A percentile compares a stretch with the other conserved stretches of the same genome.
Evolutionary conservation across 1,284 basidiomycete species (phyloP).

Genomic region (Moniliella sp.): DNA sequence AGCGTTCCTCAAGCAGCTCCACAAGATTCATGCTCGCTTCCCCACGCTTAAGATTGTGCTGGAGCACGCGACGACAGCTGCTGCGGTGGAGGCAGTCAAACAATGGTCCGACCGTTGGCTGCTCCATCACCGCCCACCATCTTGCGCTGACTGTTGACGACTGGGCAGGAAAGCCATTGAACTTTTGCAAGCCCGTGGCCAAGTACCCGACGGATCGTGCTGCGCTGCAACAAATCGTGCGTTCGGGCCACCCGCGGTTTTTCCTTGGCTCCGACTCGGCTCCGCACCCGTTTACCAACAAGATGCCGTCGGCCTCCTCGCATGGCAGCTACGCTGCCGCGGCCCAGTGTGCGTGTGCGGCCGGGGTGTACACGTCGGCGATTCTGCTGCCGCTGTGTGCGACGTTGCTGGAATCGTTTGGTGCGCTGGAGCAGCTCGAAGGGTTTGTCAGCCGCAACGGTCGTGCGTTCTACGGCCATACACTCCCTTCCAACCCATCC

Average conservation of each 20-base stretch:
- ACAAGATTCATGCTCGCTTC: slow-evolving; percentile 59
- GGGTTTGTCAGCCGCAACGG: slow-evolving; percentile 24
- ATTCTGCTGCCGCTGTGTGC: slow-evolving; percentile 29
- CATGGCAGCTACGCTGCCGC: slow-evolving; percentile 9
- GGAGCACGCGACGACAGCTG: slow-evolving; percentile 92
- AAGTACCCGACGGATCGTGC: slow-evolving; percentile 78
- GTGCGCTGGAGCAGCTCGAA: slow-evolving; percentile 21
- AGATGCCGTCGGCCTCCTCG: slow-evolving; percentile 43
- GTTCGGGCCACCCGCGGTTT: slow-evolving; percentile 74
- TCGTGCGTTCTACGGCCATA: slow-evolving; percentile 22
- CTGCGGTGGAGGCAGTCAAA: slow-evolving; percentile 57
- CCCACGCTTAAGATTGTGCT: slow-evolving; percentile 86
- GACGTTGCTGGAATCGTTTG: slow-evolving; percentile 27
- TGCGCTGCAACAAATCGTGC: slow-evolving; percentile 64
- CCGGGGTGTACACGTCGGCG: slow-evolving; percentile 29
- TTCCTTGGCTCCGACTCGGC: slow-evolving; percentile 94
- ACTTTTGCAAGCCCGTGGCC: slow-evolving; percentile 95
- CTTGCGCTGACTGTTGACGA: slow-evolving; percentile 82
- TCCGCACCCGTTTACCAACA: slow-evolving; percentile 70
- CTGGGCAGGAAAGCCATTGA: slow-evolving; percentile 83
- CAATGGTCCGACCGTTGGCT: slow-evolving; percentile 54
- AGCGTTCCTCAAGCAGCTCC: slow-evolving; percentile 68
- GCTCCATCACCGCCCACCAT: slow-evolving; percentile 93
- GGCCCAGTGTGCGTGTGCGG: slow-evolving; percentile 21
- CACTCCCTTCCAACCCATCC: no score